Conservation (phyloP, 129 eudicot genomes). For the Helianthus tuberosus region DNA sequence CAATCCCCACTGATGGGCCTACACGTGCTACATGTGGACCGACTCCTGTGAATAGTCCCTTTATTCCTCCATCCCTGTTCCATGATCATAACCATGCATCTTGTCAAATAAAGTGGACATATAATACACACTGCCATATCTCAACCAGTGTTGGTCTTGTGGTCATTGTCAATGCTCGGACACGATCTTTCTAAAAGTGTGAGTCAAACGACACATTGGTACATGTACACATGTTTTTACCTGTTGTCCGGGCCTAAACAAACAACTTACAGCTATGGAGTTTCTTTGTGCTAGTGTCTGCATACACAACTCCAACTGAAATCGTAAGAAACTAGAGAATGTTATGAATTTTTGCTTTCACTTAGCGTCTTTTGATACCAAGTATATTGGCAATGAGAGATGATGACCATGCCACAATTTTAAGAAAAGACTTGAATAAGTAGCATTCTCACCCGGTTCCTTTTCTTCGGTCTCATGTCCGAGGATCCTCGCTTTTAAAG, state of each 20-base stretch:
- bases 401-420: background rate
- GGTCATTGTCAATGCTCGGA: constrained; percentile 66
- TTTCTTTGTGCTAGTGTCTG: constrained; percentile 47
- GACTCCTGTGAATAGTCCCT: no score
- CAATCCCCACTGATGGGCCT: constrained; percentile 57
- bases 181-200: constrained; percentile 62
- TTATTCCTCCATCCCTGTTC: no score
- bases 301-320: constrained; percentile 44
- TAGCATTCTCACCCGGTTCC: background rate
- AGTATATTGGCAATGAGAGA: no score
- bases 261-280: constrained; percentile 46
- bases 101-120: no score
- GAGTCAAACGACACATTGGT: background rate
- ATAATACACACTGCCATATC: constrained; percentile 67
- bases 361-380: no score
- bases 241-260: background rate
- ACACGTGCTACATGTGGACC: no score
- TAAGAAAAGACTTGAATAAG: background rate
- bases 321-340: no score
- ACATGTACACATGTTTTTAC: background rate
- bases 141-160: constrained; percentile 70
- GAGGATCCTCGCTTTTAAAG: no score
- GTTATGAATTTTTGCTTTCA: no score
- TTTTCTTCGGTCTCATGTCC: no score
- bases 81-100: no score